Evolutionary conservation across 305 asterid species (phyloP), one percentile per base, ranked within the genome.

Genomic region (Fraxinus floribunda): DNA sequence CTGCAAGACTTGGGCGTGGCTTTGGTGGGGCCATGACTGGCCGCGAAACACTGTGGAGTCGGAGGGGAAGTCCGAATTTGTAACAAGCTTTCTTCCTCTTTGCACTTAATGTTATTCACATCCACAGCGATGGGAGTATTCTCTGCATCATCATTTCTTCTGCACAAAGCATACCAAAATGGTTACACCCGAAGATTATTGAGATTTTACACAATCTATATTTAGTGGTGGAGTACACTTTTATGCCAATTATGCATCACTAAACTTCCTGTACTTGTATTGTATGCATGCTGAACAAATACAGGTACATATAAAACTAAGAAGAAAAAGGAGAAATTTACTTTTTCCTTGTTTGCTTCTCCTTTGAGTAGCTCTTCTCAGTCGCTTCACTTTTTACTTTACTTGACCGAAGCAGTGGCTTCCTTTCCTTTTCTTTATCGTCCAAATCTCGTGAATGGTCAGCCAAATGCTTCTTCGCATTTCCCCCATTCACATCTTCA

Each of bases 21-120:
- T 80, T 88, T 90, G 49, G 84, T 80, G 18, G 85, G 64, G 30
- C 86, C 91, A 5, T 41, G 83, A 55, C 80, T 84, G 49, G 91
- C 95, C 15, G 98, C 92, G 89, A 96, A 94, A 86, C 97, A 90
- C 46, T 96, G 99, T 22, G 98, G 99, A 49, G 99, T 93, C 0
- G 99, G 99, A 84, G 99, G 99, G 79, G 84, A 85, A 5, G 97
- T 96, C 73, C 98, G 91, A 62, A 96, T 94, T 29, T 89, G 91
- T 52, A 84, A 60, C 86, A 85, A 81, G 44, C 81, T 84, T 26
- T 82, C 90, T 15, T 85, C 84, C 36, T 85, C 90, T 80, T 75
- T 83, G 39, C 75, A 70, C 86, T 89, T 92, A 20, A 86, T 85
- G 85, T 81, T 88, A 86, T 87, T 92, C 85, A 90, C 84, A 82